Evolutionary conservation across 495 filamentous ascomycete species (phyloP).

Genomic region (Cenococcum geophilum): DNA sequence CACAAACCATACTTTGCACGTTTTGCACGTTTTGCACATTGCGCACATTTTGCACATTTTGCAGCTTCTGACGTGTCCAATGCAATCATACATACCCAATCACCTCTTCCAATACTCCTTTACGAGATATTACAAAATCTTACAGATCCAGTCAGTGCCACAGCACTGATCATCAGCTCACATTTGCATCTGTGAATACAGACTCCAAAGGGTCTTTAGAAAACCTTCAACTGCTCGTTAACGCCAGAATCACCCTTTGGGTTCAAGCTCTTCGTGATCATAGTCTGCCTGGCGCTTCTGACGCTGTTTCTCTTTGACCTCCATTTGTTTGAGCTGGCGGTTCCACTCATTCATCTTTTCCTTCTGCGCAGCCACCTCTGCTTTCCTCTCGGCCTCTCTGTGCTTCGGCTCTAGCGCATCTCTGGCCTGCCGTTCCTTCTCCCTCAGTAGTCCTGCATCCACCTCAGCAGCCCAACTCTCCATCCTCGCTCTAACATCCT

Average conservation of each 20-base stretch:
- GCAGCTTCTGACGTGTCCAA: too few relatives aligned
- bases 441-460: neutral
- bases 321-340: neutral
- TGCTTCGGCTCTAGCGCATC: neutral
- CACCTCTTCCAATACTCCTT: too few relatives aligned
- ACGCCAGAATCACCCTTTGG: neutral
- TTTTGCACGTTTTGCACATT: too few relatives aligned
- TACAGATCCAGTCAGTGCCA: too few relatives aligned
- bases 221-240: neutral
- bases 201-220: neutral
- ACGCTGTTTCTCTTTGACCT: neutral
- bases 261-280: neutral
- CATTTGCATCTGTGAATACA: too few relatives aligned
- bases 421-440: conserved; percentile 8
- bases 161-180: too few relatives aligned
- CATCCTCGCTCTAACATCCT: neutral
- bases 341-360: neutral
- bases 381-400: neutral
- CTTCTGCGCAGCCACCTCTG: neutral
- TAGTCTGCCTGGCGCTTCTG: neutral
- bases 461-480: neutral
- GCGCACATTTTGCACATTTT: too few relatives aligned
- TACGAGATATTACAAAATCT: too few relatives aligned
- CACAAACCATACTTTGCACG: too few relatives aligned
- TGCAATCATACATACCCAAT: too few relatives aligned